Conservation (phyloP, 1,139 yeast genomes). For the Meyerozyma sp. region DNA sequence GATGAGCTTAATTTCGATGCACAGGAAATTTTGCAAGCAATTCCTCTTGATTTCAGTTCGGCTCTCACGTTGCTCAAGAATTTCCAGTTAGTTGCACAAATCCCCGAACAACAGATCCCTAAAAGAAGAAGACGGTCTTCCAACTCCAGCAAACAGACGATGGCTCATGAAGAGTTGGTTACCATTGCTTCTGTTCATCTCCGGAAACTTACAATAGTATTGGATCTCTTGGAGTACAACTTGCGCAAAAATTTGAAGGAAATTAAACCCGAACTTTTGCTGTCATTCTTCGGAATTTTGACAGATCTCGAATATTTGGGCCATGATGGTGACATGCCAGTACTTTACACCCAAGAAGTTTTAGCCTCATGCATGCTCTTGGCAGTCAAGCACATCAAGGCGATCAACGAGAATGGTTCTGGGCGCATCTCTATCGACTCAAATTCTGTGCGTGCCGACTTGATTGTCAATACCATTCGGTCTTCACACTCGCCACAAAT, state of each 20-base stretch:
- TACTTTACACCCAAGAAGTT: conserved; percentile 85
- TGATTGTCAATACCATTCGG: conserved; percentile 85
- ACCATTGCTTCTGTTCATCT: conserved; percentile 73
- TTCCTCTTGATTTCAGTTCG: conserved; percentile 41
- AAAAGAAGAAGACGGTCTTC: conserved; percentile 80
- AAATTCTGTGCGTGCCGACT: conserved; percentile 78
- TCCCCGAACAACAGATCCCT: conserved; percentile 48
- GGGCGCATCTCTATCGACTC: conserved; percentile 42
- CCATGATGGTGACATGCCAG: conserved; percentile 86
- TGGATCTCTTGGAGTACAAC: conserved; percentile 68
- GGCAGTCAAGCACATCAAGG: conserved; percentile 53
- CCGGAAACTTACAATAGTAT: conserved; percentile 67
- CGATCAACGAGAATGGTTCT: conserved; percentile 12
- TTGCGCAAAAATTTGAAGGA: conserved; percentile 20
- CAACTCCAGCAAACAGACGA: conserved; percentile 64
- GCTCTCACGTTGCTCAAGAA: conserved; percentile 47
- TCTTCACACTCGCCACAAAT: conserved; percentile 90
- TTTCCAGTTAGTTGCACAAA: conserved; percentile 39
- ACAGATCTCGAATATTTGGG: conserved; percentile 88
- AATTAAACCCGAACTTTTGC: conserved; percentile 47
- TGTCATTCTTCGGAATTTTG: conserved; percentile 61
- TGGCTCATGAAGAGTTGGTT: conserved; percentile 67
- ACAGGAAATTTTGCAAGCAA: conserved; percentile 43
- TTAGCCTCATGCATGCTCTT: conserved; percentile 82
- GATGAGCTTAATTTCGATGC: conserved; percentile 47